These are phyloP conservation scores for Fusarium aywerte DNA, from an alignment of 2,329 filamentous ascomycete species.

Conservation along the genomic window DNA sequence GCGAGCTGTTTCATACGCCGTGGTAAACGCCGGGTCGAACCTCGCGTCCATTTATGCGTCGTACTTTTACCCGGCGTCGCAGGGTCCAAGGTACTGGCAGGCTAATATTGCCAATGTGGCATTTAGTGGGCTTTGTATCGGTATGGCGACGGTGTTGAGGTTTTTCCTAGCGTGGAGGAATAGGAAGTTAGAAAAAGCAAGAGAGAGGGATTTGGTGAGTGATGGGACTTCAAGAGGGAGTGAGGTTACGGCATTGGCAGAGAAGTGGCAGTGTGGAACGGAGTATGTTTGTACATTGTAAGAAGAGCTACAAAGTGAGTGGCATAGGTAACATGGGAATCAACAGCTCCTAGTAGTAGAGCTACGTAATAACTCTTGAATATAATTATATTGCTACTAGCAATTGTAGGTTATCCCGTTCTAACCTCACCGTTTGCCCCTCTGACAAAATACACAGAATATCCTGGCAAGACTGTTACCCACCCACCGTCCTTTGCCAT, in stretches of 20 bases:
- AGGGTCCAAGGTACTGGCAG: constrained; percentile 12
- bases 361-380: too few relatives aligned
- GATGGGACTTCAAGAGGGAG: constrained; percentile 3
- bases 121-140: constrained; percentile 15
- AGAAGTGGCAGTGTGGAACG: constrained; percentile 17
- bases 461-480: not conserved
- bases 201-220: constrained; percentile 3
- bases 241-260: not conserved
- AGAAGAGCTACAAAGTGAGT: not conserved
- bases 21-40: constrained; percentile 6
- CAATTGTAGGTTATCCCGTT: not conserved
- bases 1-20: constrained; percentile 9
- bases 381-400: too few relatives aligned
- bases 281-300: constrained; percentile 6
- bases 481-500: not conserved
- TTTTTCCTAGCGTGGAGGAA: constrained; percentile 7
- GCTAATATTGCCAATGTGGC: constrained; percentile 6
- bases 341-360: too few relatives aligned
- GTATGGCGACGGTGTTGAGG: constrained; percentile 7
- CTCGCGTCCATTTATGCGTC: constrained; percentile 16
- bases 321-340: too few relatives aligned
- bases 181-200: not conserved
- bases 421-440: not conserved
- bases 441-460: not conserved
- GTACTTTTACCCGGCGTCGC: constrained; percentile 2